phyloP scores from a whole-genome alignment of 495 filamentous ascomycete genomes.

The Geopyxis carbonaria region DNA sequence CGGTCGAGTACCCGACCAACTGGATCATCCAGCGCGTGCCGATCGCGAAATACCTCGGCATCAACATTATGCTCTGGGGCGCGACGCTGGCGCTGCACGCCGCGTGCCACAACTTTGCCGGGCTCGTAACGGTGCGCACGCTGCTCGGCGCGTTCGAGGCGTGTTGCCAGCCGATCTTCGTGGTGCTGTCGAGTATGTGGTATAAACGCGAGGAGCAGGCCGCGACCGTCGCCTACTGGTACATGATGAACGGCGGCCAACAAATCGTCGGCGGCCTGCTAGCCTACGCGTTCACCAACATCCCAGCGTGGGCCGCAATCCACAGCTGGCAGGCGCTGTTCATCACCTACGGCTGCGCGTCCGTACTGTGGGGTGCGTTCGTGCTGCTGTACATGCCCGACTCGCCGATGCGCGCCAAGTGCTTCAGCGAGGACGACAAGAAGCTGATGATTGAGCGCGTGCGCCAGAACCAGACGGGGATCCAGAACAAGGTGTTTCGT shows the following conservation, averaged over 20 bases:
- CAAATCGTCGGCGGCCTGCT: constrained; percentile 37
- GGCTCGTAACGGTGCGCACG: constrained; percentile 40
- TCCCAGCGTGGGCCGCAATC: constrained; percentile 29
- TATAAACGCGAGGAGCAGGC: constrained; percentile 53
- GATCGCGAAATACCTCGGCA: constrained; percentile 39
- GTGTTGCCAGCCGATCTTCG: constrained; percentile 42
- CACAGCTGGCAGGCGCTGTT: constrained; percentile 45
- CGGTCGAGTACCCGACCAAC: constrained; percentile 39
- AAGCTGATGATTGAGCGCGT: constrained; percentile 42
- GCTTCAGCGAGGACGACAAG: constrained; percentile 31
- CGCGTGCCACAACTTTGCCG: constrained; percentile 39
- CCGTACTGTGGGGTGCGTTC: constrained; percentile 29
- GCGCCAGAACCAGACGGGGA: constrained; percentile 46
- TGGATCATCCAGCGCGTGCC: constrained; percentile 36
- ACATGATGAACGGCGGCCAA: constrained; percentile 50
- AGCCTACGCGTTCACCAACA: constrained; percentile 41
- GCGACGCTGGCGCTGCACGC: constrained; percentile 27
- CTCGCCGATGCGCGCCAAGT: constrained; percentile 32
- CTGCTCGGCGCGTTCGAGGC: constrained; percentile 54
- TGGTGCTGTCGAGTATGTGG: constrained; percentile 55
- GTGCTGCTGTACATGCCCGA: constrained; percentile 35
- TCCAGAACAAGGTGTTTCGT: constrained; percentile 54
- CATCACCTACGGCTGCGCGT: constrained; percentile 37
- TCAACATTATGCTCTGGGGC: constrained; percentile 48
- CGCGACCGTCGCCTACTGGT: constrained; percentile 48